Percentiles rank a stretch among this genome's conserved stretches.
Evolutionary conservation across 23 red algal species (phyloP).

Genomic region (Gracilaria gracilis): DNA sequence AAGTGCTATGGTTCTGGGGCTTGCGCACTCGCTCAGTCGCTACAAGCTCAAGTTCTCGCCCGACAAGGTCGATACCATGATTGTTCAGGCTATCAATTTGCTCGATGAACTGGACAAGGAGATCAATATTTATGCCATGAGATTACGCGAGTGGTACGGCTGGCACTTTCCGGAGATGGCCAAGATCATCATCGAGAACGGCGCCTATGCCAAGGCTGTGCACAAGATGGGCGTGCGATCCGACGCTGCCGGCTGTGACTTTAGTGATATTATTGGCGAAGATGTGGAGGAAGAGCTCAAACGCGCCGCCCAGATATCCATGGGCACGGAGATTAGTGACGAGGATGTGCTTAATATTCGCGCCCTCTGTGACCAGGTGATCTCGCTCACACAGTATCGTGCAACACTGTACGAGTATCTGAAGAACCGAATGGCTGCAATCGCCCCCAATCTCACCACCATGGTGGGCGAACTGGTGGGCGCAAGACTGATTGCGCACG

Average conservation of each 20-base stretch:
- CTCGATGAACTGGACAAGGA: constrained; percentile 99
- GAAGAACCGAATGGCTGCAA: constrained; percentile 89
- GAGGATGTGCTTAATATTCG: constrained; percentile 89
- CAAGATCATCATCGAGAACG: constrained; percentile 94
- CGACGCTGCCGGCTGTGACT: constrained; percentile 67
- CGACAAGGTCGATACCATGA: constrained; percentile 94
- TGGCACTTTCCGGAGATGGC: constrained; percentile 99
- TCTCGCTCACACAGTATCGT: constrained; percentile 89
- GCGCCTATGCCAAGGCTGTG: constrained; percentile 84
- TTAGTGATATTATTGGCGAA: constrained; percentile 51
- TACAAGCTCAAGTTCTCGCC: constrained; percentile 98
- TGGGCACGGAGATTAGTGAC: constrained; percentile 95
- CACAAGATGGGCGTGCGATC: constrained; percentile 77
- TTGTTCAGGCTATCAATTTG: constrained; percentile 93
- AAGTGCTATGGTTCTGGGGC: constrained; percentile 87
- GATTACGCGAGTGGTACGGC: constrained; percentile 95
- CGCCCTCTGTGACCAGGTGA: constrained; percentile 78
- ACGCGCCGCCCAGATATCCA: constrained; percentile 79
- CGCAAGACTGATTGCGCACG: constrained; percentile 96
- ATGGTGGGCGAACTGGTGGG: constrained; percentile 97
- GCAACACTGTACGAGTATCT: constrained; percentile 93
- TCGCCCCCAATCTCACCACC: constrained; percentile 96
- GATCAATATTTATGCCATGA: constrained; percentile 98
- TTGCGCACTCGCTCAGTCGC: constrained; percentile 91
- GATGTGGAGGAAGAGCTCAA: constrained; percentile 77